Percentiles rank a stretch among this genome's conserved stretches.
phyloP scores from a whole-genome alignment of 2,329 filamentous ascomycete species.

The Endoconidiophora laricicola region DNA sequence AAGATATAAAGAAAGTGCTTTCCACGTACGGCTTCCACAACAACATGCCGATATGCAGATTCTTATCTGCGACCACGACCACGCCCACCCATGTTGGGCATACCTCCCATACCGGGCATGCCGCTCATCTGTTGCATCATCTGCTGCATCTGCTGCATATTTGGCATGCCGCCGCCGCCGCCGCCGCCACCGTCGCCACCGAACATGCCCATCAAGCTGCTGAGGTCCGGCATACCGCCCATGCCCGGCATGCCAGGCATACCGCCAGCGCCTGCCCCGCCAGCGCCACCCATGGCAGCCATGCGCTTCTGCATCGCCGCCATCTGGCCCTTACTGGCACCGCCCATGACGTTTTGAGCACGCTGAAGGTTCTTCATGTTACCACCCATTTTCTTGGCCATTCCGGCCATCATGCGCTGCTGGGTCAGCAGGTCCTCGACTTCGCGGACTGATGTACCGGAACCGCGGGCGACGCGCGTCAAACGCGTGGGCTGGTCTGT shows the following conservation, averaged over 20 bases:
- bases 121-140: slow-evolving; percentile 58
- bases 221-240: slow-evolving; percentile 50
- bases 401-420: slow-evolving; percentile 95
- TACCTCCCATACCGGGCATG: slow-evolving; percentile 19
- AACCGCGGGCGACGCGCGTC: slow-evolving; percentile 78
- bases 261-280: slow-evolving; percentile 20
- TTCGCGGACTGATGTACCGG: slow-evolving; percentile 77
- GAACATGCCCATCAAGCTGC: slow-evolving; percentile 82
- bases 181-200: slow-evolving; percentile 43
- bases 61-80: slow-evolving; percentile 8
- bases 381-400: slow-evolving; percentile 98
- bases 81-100: slow-evolving; percentile 15
- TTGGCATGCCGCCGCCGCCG: slow-evolving; percentile 44
- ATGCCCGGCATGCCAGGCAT: slow-evolving; percentile 53
- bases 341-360: slow-evolving; percentile 78
- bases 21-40: neutral
- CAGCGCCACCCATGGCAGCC: slow-evolving; percentile 78
- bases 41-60: no score
- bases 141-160: slow-evolving; percentile 63
- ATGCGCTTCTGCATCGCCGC: slow-evolving; percentile 98
- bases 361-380: slow-evolving; percentile 97
- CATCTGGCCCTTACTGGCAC: slow-evolving; percentile 78
- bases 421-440: slow-evolving; percentile 96
- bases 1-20: neutral
- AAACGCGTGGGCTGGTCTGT: slow-evolving; percentile 83